Evolutionary conservation across 164 flowering plant species (phyloP).

Genomic region (Liriodendron chinense): DNA sequence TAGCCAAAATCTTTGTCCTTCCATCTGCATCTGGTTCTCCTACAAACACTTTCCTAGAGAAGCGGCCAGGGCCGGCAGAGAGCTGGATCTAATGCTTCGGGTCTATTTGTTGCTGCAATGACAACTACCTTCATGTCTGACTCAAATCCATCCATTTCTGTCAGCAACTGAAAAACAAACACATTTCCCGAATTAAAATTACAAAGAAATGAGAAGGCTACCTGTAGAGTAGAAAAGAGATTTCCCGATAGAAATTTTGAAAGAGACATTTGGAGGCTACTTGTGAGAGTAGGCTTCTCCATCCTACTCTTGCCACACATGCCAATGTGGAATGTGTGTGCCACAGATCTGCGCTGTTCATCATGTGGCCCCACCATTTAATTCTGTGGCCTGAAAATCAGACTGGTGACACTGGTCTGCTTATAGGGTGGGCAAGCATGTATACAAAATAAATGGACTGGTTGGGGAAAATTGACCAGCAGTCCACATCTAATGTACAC

Average conservation of each 20-base stretch:
- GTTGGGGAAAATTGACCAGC: too few relatives aligned
- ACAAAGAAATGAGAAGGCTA: not conserved
- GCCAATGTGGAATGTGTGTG: not conserved
- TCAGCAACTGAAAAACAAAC: conserved; percentile 62
- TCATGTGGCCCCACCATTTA: not conserved
- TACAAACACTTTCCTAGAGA: conserved; percentile 89
- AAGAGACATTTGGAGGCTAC: too few relatives aligned
- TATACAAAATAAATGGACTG: too few relatives aligned
- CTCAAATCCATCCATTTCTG: conserved; percentile 99
- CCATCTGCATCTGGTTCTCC: conserved; percentile 95
- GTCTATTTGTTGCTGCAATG: conserved; percentile 92
- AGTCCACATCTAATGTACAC: not conserved
- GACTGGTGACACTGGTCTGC: not conserved
- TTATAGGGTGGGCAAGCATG: too few relatives aligned
- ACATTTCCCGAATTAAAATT: not conserved
- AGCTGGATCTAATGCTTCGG: conserved; percentile 95
- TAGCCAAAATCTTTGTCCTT: conserved; percentile 78
- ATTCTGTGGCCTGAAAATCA: not conserved
- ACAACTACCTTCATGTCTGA: conserved; percentile 84
- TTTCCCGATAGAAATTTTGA: too few relatives aligned
- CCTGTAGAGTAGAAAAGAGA: too few relatives aligned
- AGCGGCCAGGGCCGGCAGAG: conserved; percentile 95
- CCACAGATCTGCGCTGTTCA: not conserved
- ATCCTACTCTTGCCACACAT: not conserved
- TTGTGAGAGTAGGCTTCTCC: too few relatives aligned